Evolutionary conservation across 108 stramenopile genomes (phyloP).

Genomic region (Cyclotella distinguenda): DNA sequence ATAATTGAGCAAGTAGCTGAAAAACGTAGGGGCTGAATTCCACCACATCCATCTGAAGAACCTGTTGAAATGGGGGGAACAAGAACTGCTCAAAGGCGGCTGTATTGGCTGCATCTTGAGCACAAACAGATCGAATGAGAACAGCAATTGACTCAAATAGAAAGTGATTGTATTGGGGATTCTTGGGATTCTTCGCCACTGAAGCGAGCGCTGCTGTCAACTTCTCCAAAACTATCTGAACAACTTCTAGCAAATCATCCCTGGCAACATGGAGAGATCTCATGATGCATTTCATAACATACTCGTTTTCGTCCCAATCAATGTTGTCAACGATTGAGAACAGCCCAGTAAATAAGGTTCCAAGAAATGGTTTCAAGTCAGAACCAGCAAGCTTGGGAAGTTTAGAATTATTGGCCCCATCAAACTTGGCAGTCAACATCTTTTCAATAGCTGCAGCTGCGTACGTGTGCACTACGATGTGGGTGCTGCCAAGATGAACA

Average conservation of each 20-base stretch:
- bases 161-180: constrained; percentile 97
- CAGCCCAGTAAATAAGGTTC: constrained; percentile 80
- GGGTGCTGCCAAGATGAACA: constrained; percentile 57
- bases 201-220: constrained; percentile 76
- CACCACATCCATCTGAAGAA: constrained; percentile 90
- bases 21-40: constrained; percentile 99
- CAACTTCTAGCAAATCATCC: constrained; percentile 82
- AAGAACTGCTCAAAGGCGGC: constrained; percentile 83
- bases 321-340: constrained; percentile 86
- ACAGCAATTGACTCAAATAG: constrained; percentile 97
- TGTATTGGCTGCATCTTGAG: constrained; percentile 62
- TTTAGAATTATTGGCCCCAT: constrained; percentile 44
- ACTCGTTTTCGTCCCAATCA: constrained; percentile 91
- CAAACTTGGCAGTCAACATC: constrained; percentile 71
- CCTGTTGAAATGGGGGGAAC: constrained; percentile 90
- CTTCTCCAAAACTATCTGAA: constrained; percentile 81
- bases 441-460: constrained; percentile 92
- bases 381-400: constrained; percentile 61
- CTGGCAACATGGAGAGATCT: constrained; percentile 75
- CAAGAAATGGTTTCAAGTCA: constrained; percentile 77
- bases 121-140: constrained; percentile 78
- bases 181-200: constrained; percentile 94
- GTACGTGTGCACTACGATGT: constrained; percentile 95
- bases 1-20: constrained; percentile 94
- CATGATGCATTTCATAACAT: constrained; percentile 98